Base-by-base conservation (phyloP, 106 monocot species). In the Amphibolis antarctica region DNA sequence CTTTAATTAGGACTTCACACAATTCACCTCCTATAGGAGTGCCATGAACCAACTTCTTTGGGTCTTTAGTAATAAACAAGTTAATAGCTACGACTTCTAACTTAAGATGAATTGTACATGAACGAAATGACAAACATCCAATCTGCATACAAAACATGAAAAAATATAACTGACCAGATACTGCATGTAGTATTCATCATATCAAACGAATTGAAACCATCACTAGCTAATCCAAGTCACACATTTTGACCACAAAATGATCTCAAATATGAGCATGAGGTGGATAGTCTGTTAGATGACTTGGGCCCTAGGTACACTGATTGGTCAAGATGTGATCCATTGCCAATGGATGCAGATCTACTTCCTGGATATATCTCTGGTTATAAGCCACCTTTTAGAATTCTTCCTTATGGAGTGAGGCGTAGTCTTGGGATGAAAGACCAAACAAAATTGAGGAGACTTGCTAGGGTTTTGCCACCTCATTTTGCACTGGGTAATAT, bases 281-380 rank as follows among this genome's bases (percentile, higher is more conserved):
- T 89, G 47, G 89, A 94, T 66, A 75, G 70, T 68, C 71, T 96
- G 56, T 80, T 96, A 66, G 89, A 96, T 69, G 60, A 67, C 45
- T 75, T 96, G 30, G 94, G 94, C 27, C 82, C 94, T 45, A 62
- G 94, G 53, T 96, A 82, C 60, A 68, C 54, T 21, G 94, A 94
- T 73, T 96, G 94, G 94, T 71, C 94, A 23, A 86, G 94, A 75
- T 20, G 70, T 56, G 94, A 74, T 69, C 94, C 94, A 42, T 74
- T 82, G 47, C 94, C 94, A 55, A 86, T 96, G 17, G 94, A 96
- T 78, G 94, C 94, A 52, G 94, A 96, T 74, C 77, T 89, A 71
- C 89, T 96, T 78, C 94, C 86, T 31, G 86, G 71, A 28, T 28
- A 71, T 48, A 67, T 90, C 74, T 80, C 79, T 65, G 82, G 76